Conservation (phyloP, 2,329 filamentous ascomycete species). For the Arthrobotrys pseudoclavata region DNA sequence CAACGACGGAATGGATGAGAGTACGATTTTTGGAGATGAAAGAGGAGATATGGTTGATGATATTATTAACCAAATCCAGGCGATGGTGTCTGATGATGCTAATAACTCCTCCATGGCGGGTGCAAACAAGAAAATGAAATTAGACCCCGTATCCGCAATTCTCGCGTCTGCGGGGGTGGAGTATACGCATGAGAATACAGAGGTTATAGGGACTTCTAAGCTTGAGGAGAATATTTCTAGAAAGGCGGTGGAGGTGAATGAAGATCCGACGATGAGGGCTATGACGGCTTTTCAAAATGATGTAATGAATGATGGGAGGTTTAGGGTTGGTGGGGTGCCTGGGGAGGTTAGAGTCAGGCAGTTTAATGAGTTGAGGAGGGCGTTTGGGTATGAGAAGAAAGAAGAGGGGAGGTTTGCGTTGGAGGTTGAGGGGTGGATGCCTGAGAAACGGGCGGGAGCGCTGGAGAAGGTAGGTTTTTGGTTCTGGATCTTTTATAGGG, state of each 20-base stretch:
- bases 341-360: constrained; percentile 81
- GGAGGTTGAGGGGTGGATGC: constrained; percentile 90
- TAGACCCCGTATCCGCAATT: constrained; percentile 88
- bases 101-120: background rate
- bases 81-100: constrained; percentile 48
- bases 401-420: constrained; percentile 85
- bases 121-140: constrained; percentile 61
- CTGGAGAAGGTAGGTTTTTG: constrained; percentile 50
- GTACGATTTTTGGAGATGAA: constrained; percentile 20
- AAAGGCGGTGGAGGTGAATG: constrained; percentile 76
- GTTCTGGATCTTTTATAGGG: background rate
- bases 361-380: constrained; percentile 89
- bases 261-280: constrained; percentile 66
- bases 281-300: constrained; percentile 59
- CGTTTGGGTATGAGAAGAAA: constrained; percentile 75
- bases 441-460: constrained; percentile 75
- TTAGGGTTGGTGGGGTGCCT: constrained; percentile 70
- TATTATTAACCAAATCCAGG: constrained; percentile 56
- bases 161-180: constrained; percentile 88
- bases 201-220: constrained; percentile 91
- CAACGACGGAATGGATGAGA: constrained; percentile 72
- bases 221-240: constrained; percentile 88
- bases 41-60: constrained; percentile 22
- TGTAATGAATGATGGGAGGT: constrained; percentile 62
- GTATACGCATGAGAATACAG: constrained; percentile 96